Evolutionary conservation across 2,329 filamentous ascomycete species (phyloP).

Genomic region (Calonectria fujianensis): DNA sequence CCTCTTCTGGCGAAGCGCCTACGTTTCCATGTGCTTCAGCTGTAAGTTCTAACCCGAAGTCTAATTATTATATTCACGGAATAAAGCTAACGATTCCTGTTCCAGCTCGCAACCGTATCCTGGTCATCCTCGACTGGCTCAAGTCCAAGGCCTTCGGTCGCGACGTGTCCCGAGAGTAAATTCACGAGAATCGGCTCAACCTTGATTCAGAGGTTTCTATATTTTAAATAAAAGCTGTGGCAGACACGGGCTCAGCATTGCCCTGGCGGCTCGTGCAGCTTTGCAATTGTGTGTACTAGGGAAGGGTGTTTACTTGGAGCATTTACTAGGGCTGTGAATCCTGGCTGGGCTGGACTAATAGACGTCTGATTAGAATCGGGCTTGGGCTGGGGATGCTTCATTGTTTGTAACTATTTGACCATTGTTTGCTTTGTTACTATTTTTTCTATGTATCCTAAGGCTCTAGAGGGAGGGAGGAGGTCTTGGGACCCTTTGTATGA

Average conservation of each 20-base stretch:
- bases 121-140: slow-evolving; percentile 95
- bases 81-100: slow-evolving; percentile 48
- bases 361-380: slow-evolving; percentile 55
- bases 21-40: slow-evolving; percentile 99
- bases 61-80: background rate
- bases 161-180: slow-evolving; percentile 90
- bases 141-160: slow-evolving; percentile 98
- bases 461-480: slow-evolving; percentile 45
- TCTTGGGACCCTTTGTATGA: slow-evolving; percentile 49
- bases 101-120: slow-evolving; percentile 91
- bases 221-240: slow-evolving; percentile 50
- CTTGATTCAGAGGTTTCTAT: slow-evolving; percentile 52
- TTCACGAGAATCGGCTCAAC: slow-evolving; percentile 43
- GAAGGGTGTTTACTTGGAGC: slow-evolving; percentile 56
- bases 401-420: slow-evolving; percentile 49
- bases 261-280: slow-evolving; percentile 44
- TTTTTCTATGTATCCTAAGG: slow-evolving; percentile 49
- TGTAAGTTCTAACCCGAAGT: slow-evolving; percentile 77
- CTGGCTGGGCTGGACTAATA: slow-evolving; percentile 56
- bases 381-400: slow-evolving; percentile 51
- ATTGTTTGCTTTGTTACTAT: slow-evolving; percentile 46
- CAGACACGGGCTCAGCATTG: slow-evolving; percentile 29
- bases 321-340: slow-evolving; percentile 53
- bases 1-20: slow-evolving; percentile 98
- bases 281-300: slow-evolving; percentile 52